Conservation (phyloP, 177 flowering plant genomes). For the Vitis hybrid region DNA sequence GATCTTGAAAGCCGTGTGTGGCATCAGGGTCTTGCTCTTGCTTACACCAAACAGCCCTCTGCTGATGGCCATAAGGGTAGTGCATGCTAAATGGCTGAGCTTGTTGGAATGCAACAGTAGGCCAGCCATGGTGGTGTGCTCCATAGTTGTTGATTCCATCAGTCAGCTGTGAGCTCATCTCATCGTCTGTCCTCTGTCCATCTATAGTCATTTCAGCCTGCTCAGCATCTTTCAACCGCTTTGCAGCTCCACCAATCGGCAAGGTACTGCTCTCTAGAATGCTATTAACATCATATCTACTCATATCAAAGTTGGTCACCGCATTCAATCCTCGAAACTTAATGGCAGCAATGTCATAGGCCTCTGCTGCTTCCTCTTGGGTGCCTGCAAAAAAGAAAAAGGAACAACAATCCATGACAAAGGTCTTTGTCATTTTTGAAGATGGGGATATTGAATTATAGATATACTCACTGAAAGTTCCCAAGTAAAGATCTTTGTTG, state of each 20-base stretch:
- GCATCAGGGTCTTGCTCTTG: constrained; percentile 43
- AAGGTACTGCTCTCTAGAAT: constrained; percentile 76
- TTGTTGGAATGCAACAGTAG: constrained; percentile 62
- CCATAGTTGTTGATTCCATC: constrained; percentile 35
- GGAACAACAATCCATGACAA: background rate
- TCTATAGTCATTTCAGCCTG: constrained; percentile 43
- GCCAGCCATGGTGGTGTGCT: constrained; percentile 44
- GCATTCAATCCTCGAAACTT: constrained; percentile 92
- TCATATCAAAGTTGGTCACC: constrained; percentile 94
- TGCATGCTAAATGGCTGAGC: constrained; percentile 47
- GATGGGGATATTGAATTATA: background rate
- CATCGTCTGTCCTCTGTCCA: constrained; percentile 23
- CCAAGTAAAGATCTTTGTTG: constrained; percentile 89
- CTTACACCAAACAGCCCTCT: constrained; percentile 53
- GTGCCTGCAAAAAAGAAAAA: constrained; percentile 49
- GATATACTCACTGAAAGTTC: constrained; percentile 75
- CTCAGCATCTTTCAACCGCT: constrained; percentile 78
- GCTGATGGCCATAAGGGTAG: constrained; percentile 39
- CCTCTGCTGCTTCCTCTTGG: constrained; percentile 99
- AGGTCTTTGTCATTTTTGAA: background rate
- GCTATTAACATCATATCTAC: constrained; percentile 80
- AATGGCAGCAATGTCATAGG: constrained; percentile 96
- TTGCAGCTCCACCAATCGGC: constrained; percentile 81
- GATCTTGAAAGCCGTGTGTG: constrained; percentile 31
- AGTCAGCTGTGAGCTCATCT: constrained; percentile 30